These are phyloP conservation scores for Apiotrichum mycotoxinovorans DNA, from an alignment of 1,284 basidiomycete genomes.

Conservation along the genomic window DNA sequence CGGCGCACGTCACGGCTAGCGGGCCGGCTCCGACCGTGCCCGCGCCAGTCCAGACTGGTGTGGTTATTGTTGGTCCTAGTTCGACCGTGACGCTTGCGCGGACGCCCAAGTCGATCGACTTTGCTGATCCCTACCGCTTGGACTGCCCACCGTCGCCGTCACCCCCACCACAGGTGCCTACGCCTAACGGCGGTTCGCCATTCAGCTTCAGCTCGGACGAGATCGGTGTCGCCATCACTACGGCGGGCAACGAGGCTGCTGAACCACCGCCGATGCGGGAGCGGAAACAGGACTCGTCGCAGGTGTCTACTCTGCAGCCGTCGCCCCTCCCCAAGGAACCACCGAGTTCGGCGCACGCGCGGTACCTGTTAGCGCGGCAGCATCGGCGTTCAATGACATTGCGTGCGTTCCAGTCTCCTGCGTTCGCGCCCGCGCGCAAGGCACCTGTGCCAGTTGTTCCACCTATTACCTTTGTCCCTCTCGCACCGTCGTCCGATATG, in stretches of 20 bases:
- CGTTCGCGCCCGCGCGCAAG: background rate
- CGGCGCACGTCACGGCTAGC: background rate
- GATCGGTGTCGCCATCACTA: constrained; percentile 36
- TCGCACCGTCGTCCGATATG: background rate
- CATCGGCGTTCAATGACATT: constrained; percentile 36
- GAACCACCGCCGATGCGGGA: background rate
- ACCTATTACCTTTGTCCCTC: background rate
- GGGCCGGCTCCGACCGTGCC: too few relatives aligned
- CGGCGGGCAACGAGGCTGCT: constrained; percentile 9
- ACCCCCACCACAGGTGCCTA: constrained; percentile 7
- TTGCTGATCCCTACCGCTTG: constrained; percentile 7
- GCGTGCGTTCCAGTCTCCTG: constrained; percentile 39
- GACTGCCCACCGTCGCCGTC: background rate
- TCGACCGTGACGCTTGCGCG: background rate
- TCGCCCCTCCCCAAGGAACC: constrained; percentile 8
- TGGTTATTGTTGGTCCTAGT: constrained; percentile 6
- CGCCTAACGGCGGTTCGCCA: constrained; percentile 10
- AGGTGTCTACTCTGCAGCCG: background rate
- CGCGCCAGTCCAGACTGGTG: background rate
- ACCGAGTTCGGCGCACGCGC: constrained; percentile 29
- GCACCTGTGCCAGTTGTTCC: background rate
- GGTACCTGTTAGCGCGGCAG: constrained; percentile 38
- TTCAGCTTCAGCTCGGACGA: constrained; percentile 19
- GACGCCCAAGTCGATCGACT: constrained; percentile 12
- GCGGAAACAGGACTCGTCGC: constrained; percentile 3